Evolutionary conservation across 352 stramenopile genomes (phyloP), one percentile per base, ranked within the genome.

Genomic region (Pythium coloratum): DNA sequence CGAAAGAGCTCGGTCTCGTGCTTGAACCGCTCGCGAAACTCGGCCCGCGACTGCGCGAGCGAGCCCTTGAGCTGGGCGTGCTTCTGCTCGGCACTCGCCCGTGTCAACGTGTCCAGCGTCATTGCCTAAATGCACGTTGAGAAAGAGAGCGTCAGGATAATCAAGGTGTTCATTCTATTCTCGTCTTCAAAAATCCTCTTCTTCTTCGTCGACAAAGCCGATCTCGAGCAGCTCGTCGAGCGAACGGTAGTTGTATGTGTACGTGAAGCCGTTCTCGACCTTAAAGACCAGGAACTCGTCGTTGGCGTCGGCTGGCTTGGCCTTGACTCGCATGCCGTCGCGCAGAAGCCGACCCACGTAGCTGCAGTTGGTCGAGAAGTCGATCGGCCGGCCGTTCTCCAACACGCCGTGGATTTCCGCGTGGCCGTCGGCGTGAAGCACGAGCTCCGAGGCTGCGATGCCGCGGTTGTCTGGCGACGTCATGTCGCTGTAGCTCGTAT

Each of bases 401-500:
- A 94, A 72, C 16, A 89, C 58, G 6, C 86, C 86, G 46, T 82
- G 80, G 4, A 94, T 75, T 26, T 72, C 62, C 1, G 88, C 76
- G 47, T 55, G 71, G 0, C 78, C 77, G 8, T 83, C 73, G 16
- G 79, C 70, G 13, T 86, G 69, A 36, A 98, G 65, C 20, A 96
- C 67, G 18, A 98, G 69, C 38, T 96, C 80, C 0, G 84, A 83
- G 2, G 89, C 83, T 34, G 90, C 91, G 8, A 65, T 59, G 8
- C 93, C 94, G 5, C 94, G 84, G 46, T 95, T 96, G 58, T 97
- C 89, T 18, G 63, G 46, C 18, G 74, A 70, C 30, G 51, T 72
- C 46, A 83, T 78, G 67, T 97, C 87, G 47, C 91, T 96, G 69
- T 97, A 98, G 53, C 92, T 98, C 24, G 92, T 98, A 73, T 98